Conservation (phyloP, 2,329 filamentous ascomycete genomes). For the Cladophialophora chaetospira region DNA sequence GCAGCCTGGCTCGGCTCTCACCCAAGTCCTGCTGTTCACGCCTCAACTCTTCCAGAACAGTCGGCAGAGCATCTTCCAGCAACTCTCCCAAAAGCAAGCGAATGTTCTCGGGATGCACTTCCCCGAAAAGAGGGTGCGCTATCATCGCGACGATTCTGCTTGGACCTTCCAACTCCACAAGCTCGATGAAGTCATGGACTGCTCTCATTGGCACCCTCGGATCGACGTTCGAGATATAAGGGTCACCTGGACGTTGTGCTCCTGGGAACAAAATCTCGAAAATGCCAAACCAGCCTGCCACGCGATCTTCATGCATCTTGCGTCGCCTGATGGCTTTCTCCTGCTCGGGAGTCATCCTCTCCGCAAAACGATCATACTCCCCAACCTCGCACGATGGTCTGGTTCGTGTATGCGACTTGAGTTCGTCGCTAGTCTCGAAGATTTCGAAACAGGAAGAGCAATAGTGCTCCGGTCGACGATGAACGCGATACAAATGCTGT, state of each 20-base stretch:
- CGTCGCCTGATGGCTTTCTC: slow-evolving; percentile 16
- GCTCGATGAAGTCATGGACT: too few relatives aligned
- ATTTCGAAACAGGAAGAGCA: slow-evolving; percentile 9
- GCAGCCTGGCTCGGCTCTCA: too few relatives aligned
- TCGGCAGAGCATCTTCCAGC: too few relatives aligned
- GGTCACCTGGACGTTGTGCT: slow-evolving; percentile 10
- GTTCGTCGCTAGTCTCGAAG: slow-evolving; percentile 2
- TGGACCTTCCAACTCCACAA: too few relatives aligned
- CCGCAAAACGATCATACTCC: slow-evolving; percentile 10
- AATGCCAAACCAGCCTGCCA: slow-evolving; percentile 20
- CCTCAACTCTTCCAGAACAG: too few relatives aligned
- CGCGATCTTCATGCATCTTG: background rate
- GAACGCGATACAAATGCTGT: slow-evolving; percentile 24
- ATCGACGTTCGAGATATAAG: slow-evolving; percentile 4
- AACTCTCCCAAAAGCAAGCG: too few relatives aligned
- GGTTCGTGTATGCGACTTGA: background rate
- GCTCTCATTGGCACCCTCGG: too few relatives aligned
- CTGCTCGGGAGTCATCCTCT: slow-evolving; percentile 24
- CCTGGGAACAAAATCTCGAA: slow-evolving; percentile 22
- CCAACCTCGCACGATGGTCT: background rate
- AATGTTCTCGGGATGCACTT: too few relatives aligned
- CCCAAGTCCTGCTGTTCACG: too few relatives aligned
- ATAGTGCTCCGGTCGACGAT: slow-evolving; percentile 11
- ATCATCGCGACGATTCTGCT: too few relatives aligned
- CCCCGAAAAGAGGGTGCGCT: too few relatives aligned